Base-by-base conservation (phyloP, 495 filamentous ascomycete species). In the Penicillium macrosclerotiorum region DNA sequence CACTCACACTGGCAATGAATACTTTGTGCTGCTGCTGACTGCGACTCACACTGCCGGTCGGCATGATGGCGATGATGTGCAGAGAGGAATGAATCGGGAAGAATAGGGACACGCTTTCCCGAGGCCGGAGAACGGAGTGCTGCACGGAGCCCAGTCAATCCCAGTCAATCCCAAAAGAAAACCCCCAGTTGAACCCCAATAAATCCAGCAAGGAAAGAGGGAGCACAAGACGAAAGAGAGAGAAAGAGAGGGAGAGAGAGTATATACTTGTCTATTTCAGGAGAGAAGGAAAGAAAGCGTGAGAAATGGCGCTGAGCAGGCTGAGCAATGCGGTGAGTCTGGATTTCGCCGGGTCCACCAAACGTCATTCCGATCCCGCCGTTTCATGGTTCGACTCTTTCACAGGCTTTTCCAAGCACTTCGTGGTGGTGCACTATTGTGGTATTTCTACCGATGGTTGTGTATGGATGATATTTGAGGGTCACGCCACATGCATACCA, bases 1-100 rank as follows among this genome's bases (percentile, higher is more conserved):
- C 12, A 63, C 59, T 63, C 29, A 63, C 59, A 49, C 59, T 63
- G 34, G 59, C 59, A 40, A 63, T 38, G 29, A 60, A 63, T 16
- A 57, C 49, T 38, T 62, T 62, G 42, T 63, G 56, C 37, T 60
- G 56, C 37, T 51, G 42, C 38, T 57, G 52, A 20, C 49, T 56
- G 22, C 49, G 42, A 16, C 38, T 44, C 12, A 53, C 39, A 49
- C 42, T 62, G 45, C 51, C 46, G 45, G 54, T 38, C 22, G 55
- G 47, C 58, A 60, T 62, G 43, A 23, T 23, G 44, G 49, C 9
- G 11, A 20, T 23, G 25, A 47, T 26, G 22, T 32, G 38, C 24
- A 33, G 20, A 31, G 30, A 41, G 46, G 33, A 47, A 30, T 25
- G 30, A 34, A 16, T 54, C 50, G 57, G 58, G 47, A 52, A 44